Evolutionary conservation across 495 filamentous ascomycete genomes (phyloP).

Genomic region (Penicillium arizonense): DNA sequence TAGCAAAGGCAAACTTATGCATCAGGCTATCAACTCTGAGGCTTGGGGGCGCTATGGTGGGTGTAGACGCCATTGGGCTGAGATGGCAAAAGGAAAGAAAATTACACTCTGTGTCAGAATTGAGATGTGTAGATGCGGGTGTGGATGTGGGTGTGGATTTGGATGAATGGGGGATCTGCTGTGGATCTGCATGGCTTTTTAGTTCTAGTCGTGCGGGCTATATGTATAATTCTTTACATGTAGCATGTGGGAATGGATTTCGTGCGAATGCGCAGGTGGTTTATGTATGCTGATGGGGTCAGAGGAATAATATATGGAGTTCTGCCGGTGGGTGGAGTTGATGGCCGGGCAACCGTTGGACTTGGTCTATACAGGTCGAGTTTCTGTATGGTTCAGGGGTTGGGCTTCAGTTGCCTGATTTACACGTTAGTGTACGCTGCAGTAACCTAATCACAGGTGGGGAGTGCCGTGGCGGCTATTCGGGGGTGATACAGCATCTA

Average conservation of each 20-base stretch:
- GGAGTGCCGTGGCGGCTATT: background rate
- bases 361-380: constrained; percentile 2
- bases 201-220: background rate
- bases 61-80: background rate
- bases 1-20: too few species aligned
- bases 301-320: constrained; percentile 8
- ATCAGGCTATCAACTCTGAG: too few species aligned
- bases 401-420: constrained; percentile 1
- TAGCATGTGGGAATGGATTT: constrained; percentile 5
- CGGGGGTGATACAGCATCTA: background rate
- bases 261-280: constrained; percentile 2
- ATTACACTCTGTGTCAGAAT: constrained; percentile 11
- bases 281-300: constrained; percentile 5
- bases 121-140: background rate
- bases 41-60: background rate
- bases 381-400: constrained; percentile 1
- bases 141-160: too few species aligned
- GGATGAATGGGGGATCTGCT: background rate
- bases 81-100: background rate
- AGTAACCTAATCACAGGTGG: background rate
- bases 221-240: too few species aligned
- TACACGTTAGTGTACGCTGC: background rate
- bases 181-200: constrained; percentile 8
- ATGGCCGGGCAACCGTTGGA: constrained; percentile 6
- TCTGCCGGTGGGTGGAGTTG: constrained; percentile 2